Conservation (phyloP, 805 yeast species). For the Candida pseudofarinosa region DNA sequence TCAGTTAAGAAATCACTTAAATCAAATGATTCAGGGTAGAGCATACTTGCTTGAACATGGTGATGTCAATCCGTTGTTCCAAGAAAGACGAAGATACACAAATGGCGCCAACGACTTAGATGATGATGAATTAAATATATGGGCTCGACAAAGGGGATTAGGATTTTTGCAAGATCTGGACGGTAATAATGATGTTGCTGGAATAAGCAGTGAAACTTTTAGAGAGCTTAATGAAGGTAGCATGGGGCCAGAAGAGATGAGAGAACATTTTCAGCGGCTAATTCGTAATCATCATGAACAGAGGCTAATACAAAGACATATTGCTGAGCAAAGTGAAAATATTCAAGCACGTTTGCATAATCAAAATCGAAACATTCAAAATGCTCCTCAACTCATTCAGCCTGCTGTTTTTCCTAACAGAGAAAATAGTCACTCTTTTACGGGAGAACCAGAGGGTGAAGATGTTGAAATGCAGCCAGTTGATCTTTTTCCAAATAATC, state of each 20-base stretch:
- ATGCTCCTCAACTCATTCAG: conserved; percentile 41
- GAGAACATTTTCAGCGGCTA: conserved; percentile 28
- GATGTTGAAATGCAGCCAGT: conserved; percentile 32
- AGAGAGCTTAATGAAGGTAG: conserved; percentile 26
- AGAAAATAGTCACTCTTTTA: conserved; percentile 16
- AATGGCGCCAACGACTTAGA: conserved; percentile 16
- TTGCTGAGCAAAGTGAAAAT: conserved; percentile 1
- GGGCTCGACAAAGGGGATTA: conserved; percentile 29
- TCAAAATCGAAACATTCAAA: conserved; percentile 7
- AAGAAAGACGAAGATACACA: conserved; percentile 24
- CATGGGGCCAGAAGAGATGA: conserved; percentile 29
- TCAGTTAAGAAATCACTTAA: conserved; percentile 67
- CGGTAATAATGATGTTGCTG: conserved; percentile 19
- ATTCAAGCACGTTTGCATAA: conserved; percentile 3
- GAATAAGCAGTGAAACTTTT: conserved; percentile 28
- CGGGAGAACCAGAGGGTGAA: conserved; percentile 26
- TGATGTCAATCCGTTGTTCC: conserved; percentile 25
- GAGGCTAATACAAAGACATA: conserved; percentile 11
- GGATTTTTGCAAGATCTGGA: conserved; percentile 18
- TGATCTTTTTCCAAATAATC: conserved; percentile 20
- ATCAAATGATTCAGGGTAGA: conserved; percentile 36
- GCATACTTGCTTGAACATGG: conserved; percentile 30
- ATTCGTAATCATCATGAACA: conserved; percentile 26
- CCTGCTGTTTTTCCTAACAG: conserved; percentile 38
- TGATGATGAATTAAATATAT: conserved; percentile 20